Evolutionary conservation across 1,284 basidiomycete species (phyloP).

Genomic region (Spongispora temasekensis): DNA sequence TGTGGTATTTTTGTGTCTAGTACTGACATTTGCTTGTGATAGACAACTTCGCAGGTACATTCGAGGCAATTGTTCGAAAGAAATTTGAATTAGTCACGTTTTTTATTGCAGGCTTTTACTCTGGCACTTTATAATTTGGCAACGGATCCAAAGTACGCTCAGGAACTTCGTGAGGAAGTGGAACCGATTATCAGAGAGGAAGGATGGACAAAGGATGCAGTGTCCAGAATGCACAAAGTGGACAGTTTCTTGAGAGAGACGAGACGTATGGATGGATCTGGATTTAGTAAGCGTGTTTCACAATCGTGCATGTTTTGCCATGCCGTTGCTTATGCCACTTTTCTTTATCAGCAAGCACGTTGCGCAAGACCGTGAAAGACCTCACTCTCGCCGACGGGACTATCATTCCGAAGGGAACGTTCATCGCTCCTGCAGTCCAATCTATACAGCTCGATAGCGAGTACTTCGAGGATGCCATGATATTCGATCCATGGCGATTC

Average conservation of each 20-base stretch:
- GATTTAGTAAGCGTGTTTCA: constrained; percentile 23
- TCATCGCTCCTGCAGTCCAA: constrained; percentile 25
- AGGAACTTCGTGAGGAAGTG: constrained; percentile 45
- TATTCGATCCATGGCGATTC: constrained; percentile 39
- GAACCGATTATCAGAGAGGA: constrained; percentile 38
- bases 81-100: too few species aligned
- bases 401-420: constrained; percentile 38
- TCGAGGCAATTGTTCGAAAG: background rate
- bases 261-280: constrained; percentile 35
- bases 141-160: constrained; percentile 39
- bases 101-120: constrained; percentile 38
- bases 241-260: constrained; percentile 52
- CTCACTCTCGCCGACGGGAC: constrained; percentile 44
- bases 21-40: too few species aligned
- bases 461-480: constrained; percentile 26
- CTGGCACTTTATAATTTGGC: constrained; percentile 41
- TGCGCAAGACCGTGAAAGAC: constrained; percentile 37
- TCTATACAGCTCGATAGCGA: constrained; percentile 28
- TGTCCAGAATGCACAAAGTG: constrained; percentile 44
- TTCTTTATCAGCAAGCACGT: constrained; percentile 30
- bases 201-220: constrained; percentile 45
- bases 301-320: background rate
- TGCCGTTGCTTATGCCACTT: background rate
- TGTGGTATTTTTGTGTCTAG: too few species aligned
- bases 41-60: constrained; percentile 16